phyloP scores from a whole-genome alignment of 768 basidiomycete species.

The Kwoniella mangroviensis region DNA sequence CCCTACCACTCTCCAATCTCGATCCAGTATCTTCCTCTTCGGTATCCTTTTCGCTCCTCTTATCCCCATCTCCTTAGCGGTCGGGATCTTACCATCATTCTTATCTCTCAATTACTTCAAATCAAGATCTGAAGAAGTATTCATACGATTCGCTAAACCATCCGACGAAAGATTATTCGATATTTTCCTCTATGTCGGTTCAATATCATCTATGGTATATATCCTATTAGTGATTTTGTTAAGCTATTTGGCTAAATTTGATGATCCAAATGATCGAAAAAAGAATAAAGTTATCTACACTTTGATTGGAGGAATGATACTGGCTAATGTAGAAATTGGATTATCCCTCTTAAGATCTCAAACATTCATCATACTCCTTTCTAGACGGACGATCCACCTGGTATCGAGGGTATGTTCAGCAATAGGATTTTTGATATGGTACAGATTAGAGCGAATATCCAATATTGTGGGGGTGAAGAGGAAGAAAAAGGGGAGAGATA shows the following conservation, averaged over 20 bases:
- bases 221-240: neutral
- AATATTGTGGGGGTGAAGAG: neutral
- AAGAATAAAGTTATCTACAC: neutral
- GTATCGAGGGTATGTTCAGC: neutral
- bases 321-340: conserved; percentile 2
- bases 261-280: neutral
- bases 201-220: neutral
- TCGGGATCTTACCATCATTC: conserved; percentile 25
- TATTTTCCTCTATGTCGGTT: neutral
- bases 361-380: neutral
- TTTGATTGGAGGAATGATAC: neutral
- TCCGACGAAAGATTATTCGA: neutral
- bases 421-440: neutral
- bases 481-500: neutral
- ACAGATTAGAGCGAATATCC: neutral
- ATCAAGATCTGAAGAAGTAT: neutral
- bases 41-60: conserved; percentile 25
- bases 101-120: neutral
- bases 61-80: conserved; percentile 28
- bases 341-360: neutral
- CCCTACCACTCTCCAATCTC: conserved; percentile 10
- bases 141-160: neutral
- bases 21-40: conserved; percentile 3
- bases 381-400: neutral
- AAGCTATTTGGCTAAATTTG: neutral